Evolutionary conservation across 768 basidiomycete species (phyloP), one percentile per base, ranked within the genome.

Genomic region (Trametopsis cervina): DNA sequence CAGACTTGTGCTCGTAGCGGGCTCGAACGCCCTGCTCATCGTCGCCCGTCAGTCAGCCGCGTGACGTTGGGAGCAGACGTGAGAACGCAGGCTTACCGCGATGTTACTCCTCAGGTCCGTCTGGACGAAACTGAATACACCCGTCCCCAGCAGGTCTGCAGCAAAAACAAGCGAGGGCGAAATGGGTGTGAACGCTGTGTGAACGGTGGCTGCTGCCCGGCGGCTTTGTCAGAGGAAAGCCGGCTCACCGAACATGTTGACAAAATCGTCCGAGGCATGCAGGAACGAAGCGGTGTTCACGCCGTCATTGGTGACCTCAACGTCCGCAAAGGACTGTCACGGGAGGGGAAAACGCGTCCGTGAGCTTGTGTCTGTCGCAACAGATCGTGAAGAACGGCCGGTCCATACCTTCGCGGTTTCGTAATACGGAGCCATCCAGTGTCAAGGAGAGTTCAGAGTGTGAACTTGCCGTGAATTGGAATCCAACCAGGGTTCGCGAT

Each of bases 211-310:
- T 40, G 39, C 23, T 9, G 22, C 25, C n/a, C n/a, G n/a, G n/a
- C n/a, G n/a, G n/a, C n/a, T n/a, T n/a, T n/a, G n/a, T n/a, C n/a
- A n/a, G n/a, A n/a, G n/a, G n/a, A n/a, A n/a, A n/a, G n/a, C n/a
- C 29, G 7, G 49, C 76, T 49, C 53, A 83, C 85, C 83, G 60
- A 87, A 87, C 69, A 88, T 69, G 46, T 76, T 69, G 13, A 85
- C 72, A 22, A 98, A 74, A 15, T 89, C 93, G 65, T 95, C 90
- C 17, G 90, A 81, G 0, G 94, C 94, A 60, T 89, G 84, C 40
- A 92, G 72, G 71, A 98, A 98, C 11, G 75, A 64, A 17, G 69
- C 59, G 0, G 92, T 90, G 60, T 92, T 82, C 43, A 98, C 80
- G 12, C 94, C 93, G 3, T 72, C 68, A 38, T 78, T 73, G n/a